Conservation (phyloP, 179 eudicot genomes). For the Carnegiea gigantea region DNA sequence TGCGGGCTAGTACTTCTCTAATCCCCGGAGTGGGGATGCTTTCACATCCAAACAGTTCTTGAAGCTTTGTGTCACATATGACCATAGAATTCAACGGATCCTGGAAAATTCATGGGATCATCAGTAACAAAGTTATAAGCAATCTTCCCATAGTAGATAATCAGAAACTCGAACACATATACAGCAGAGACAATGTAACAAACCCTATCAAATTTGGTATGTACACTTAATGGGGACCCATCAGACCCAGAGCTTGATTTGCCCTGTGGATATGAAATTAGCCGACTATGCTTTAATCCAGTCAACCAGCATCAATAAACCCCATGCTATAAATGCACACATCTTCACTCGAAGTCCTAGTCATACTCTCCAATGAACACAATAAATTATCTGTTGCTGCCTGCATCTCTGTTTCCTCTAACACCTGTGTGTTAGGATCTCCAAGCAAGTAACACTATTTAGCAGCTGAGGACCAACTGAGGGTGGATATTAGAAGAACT, state of each 20-base stretch:
- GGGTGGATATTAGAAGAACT: too few relatives aligned
- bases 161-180: background rate
- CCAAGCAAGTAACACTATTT: too few relatives aligned
- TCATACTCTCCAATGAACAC: background rate
- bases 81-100: slow-evolving; percentile 66
- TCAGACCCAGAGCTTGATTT: background rate
- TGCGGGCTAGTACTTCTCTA: slow-evolving; percentile 63
- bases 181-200: background rate
- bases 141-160: background rate
- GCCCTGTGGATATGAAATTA: background rate
- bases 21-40: slow-evolving; percentile 66
- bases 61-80: slow-evolving; percentile 76
- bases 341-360: background rate
- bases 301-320: background rate
- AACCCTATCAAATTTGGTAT: background rate
- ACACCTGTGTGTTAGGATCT: too few relatives aligned
- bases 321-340: background rate
- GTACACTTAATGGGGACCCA: background rate
- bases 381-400: too few relatives aligned
- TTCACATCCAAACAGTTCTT: slow-evolving; percentile 72
- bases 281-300: background rate
- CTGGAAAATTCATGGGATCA: slow-evolving; percentile 31
- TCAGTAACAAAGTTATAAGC: background rate
- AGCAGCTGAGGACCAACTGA: too few relatives aligned
- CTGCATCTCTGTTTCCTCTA: too few relatives aligned